Base-by-base conservation (phyloP, 441 rosid species). In the Populus hybrid region DNA sequence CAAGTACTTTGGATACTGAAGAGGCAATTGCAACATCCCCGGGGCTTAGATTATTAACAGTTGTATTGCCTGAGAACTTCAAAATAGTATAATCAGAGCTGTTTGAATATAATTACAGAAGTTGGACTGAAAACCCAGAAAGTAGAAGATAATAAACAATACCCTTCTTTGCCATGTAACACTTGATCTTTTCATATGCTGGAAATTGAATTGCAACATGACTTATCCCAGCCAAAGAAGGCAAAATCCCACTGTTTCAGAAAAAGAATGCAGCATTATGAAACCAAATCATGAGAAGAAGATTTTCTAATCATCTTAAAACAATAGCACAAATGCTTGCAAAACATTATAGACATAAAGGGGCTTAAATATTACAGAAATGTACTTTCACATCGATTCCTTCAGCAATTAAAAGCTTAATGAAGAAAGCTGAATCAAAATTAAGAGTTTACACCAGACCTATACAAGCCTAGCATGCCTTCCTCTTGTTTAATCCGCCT, bases 201-300 rank as follows among this genome's bases (percentile, higher is more conserved):
- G 98, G 97, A 87, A 95, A 94, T 82, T 95, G 99, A 79, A 95
- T 94, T 0, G 97, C 99, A 67, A 94, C 99, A 73, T 95, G 99
- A 84, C 93, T 93, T 79, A 92, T 81, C 67, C 98, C 99, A 2
- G 93, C 95, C 79, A 95, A 88, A 32, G 97, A 95, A 69, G 98
- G 98, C 73, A 95, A 80, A 75, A 95, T 81, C 40, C 99, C 99
- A 86, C 99, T 95, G 97, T 83, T 85, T 78, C 82, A 84, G 73
- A 67, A 36, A 73, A 85, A 10, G 63, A 74, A 77, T 4, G 5
- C 21, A 26, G 7, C 50, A 69, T 76, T 9, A 76, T 32, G 38
- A 69, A 24, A 68, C 24, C 70, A 82, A 70, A 67, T 71, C 6
- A 36, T 19, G 30, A 53, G 34, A 7, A 12, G 16, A 67, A 40